These are phyloP conservation scores for Akanthomyces dipterigenus DNA, from an alignment of 2,329 filamentous ascomycete species.

Conservation along the genomic window DNA sequence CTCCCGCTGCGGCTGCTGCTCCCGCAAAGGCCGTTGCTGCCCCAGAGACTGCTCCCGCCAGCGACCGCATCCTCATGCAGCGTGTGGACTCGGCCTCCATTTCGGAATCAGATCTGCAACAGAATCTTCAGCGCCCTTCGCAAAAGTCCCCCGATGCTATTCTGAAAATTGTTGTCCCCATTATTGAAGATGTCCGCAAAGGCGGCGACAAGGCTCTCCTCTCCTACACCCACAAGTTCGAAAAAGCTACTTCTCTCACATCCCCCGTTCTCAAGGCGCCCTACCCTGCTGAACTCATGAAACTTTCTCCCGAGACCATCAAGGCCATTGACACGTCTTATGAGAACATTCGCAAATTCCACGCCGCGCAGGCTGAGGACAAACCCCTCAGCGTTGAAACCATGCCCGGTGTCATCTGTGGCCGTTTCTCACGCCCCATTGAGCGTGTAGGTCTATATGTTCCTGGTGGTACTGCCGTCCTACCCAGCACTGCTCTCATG, in stretches of 20 bases:
- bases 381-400: slow-evolving; percentile 84
- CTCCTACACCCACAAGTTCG: slow-evolving; percentile 95
- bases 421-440: slow-evolving; percentile 84
- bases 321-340: slow-evolving; percentile 90
- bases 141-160: slow-evolving; percentile 94
- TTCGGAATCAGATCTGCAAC: slow-evolving; percentile 57
- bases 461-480: slow-evolving; percentile 91
- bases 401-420: slow-evolving; percentile 95
- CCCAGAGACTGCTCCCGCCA: slow-evolving; percentile 24
- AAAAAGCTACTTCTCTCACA: slow-evolving; percentile 85
- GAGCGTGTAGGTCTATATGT: slow-evolving; percentile 96
- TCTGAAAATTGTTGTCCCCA: slow-evolving; percentile 82
- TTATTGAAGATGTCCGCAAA: slow-evolving; percentile 78
- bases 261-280: slow-evolving; percentile 86
- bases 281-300: slow-evolving; percentile 80
- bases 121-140: slow-evolving; percentile 78
- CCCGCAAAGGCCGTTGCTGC: slow-evolving; percentile 28
- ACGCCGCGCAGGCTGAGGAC: slow-evolving; percentile 81
- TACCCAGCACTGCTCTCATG: slow-evolving; percentile 96
- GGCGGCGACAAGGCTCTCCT: slow-evolving; percentile 84
- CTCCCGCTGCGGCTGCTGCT: slow-evolving; percentile 26
- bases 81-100: slow-evolving; percentile 64
- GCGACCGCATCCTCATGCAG: slow-evolving; percentile 70
- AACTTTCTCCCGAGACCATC: slow-evolving; percentile 73
- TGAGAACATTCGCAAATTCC: slow-evolving; percentile 91